Evolutionary conservation across 2,329 filamentous ascomycete species (phyloP), one percentile per base, ranked within the genome.

Genomic region (Microcyclospora pomicola): DNA sequence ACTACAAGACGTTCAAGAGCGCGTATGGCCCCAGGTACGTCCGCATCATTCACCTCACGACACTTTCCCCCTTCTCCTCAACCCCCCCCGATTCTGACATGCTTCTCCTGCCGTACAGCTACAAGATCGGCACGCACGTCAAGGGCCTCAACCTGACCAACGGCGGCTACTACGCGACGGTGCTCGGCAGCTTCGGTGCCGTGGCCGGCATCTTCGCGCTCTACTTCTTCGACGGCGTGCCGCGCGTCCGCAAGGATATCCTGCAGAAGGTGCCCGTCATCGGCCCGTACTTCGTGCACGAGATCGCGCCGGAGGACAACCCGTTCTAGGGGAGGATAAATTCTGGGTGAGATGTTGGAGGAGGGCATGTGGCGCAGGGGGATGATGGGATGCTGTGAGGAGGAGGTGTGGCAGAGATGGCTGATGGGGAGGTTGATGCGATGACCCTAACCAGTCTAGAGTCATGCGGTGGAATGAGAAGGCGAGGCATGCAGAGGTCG

Each of bases 191-290:
- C 34, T 76, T 77, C 59, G 75, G 72, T 47, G 69, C 66, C 44
- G 64, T 67, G 34, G 66, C 69, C 31, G 74, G 71, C 45, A 62
- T 73, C 54, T 72, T 73, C 59, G 72, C 70, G 29, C 55, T 79
- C 49, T 77, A 73, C 64, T 75, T 79, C 67, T 72, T 78, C 61
- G 70, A 72, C 50, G 74, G 76, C 50, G 66, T 79, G 16, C 75
- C 75, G 42, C 69, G 67, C 52, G 72, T 80, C 33, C 65, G 72
- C 54, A 66, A 70, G 50, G 75, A 79, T 54, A 73, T 79, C 48
- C 64, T 76, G 56, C 65, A 69, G 59, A 71, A 75, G 61, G 51
- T 77, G 16, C 75, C 75, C 6, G 56, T 76, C 47, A 60, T 78
- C 36, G 69, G 71, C 45, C 55, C 59, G 39, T 74, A 72, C 60